phyloP scores from a whole-genome alignment of 176 grass and related monocot genomes.

The Raddia guianensis region DNA sequence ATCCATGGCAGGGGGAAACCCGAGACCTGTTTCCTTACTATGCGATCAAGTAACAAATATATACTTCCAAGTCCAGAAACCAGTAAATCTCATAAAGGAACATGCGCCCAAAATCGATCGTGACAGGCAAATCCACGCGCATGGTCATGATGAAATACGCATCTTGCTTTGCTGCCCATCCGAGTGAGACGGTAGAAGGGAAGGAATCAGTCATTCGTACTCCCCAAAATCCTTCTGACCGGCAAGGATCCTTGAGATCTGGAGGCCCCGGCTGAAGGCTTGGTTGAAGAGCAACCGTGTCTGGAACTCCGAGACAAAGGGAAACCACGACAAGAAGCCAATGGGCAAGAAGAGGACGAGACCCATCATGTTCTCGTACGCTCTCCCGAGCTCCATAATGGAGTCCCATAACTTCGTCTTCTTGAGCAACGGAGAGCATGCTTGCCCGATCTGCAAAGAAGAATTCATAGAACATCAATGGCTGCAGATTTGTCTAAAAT shows the following conservation, averaged over 20 bases:
- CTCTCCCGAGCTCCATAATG: slow-evolving; percentile 90
- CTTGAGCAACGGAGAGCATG: slow-evolving; percentile 52
- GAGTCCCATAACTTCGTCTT: slow-evolving; percentile 74
- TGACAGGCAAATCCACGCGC: neutral
- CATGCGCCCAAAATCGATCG: slow-evolving; percentile 10
- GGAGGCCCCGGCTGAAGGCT: slow-evolving; percentile 89
- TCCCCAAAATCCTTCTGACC: slow-evolving; percentile 58
- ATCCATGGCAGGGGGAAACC: neutral
- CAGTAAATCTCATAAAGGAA: slow-evolving; percentile 1
- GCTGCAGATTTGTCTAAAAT: no score
- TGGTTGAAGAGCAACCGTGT: slow-evolving; percentile 93
- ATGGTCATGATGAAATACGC: neutral
- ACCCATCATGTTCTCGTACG: slow-evolving; percentile 87
- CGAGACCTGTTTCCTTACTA: neutral
- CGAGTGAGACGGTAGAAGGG: neutral
- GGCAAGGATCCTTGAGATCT: slow-evolving; percentile 89
- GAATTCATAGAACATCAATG: neutral
- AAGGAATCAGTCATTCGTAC: slow-evolving; percentile 21
- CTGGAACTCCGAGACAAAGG: slow-evolving; percentile 97
- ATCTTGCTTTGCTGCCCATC: neutral
- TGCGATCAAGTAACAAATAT: neutral
- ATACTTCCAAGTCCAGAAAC: neutral
- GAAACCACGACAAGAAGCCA: slow-evolving; percentile 89
- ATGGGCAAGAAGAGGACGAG: slow-evolving; percentile 81
- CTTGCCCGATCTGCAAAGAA: slow-evolving; percentile 71